A percentile compares a stretch with the other conserved stretches of the same genome.
phyloP scores from a whole-genome alignment of 192 early-diverging fungal genomes.

The Backusella morwellensis region DNA sequence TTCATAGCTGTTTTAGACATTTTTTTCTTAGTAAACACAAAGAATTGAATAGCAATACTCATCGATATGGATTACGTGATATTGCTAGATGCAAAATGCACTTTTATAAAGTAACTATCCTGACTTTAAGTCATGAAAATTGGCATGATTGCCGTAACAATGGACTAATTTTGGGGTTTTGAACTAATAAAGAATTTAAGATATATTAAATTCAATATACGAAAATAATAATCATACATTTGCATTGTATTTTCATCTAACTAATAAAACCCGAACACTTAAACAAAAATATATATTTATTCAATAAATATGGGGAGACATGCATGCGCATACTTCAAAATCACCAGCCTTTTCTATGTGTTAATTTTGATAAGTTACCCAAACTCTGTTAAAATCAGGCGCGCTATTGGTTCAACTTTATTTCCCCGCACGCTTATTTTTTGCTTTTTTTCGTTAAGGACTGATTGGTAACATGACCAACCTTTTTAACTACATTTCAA shows the following conservation, averaged over 20 bases:
- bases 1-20: neutral
- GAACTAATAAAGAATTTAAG: neutral
- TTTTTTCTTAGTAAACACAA: neutral
- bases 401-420: slow-evolving; percentile 1
- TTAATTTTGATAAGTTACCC: neutral
- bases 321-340: neutral
- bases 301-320: neutral
- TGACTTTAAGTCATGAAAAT: neutral
- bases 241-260: neutral
- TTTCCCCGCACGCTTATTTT: neutral
- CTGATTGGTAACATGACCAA: neutral
- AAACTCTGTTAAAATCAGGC: neutral
- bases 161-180: neutral
- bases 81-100: neutral
- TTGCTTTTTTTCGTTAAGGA: neutral
- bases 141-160: neutral
- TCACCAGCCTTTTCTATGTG: neutral
- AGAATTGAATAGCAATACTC: neutral
- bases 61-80: neutral
- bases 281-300: neutral
- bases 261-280: neutral
- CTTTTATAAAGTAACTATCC: neutral
- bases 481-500: neutral
- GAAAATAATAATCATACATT: neutral
- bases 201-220: neutral